Percentiles rank a stretch among this genome's conserved stretches.
Conservation (phyloP, 106 monocot species). For the Apostasia shenzhenica region DNA sequence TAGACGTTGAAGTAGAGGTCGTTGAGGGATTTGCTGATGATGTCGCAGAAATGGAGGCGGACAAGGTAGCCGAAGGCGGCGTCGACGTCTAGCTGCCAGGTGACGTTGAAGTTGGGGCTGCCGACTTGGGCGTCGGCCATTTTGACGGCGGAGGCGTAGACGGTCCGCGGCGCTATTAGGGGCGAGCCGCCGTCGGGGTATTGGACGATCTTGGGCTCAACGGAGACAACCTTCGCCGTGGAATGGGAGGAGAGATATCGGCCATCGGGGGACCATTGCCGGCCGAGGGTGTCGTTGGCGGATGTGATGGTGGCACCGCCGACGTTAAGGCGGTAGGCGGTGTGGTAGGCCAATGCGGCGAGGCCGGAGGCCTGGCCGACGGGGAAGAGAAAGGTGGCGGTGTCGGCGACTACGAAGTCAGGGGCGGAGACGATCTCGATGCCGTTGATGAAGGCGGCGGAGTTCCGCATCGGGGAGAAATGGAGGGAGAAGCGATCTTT, state of each 20-base stretch:
- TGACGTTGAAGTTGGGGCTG: conserved; percentile 39
- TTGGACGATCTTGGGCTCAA: conserved; percentile 7
- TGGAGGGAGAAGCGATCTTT: conserved; percentile 33
- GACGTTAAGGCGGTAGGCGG: conserved; percentile 59
- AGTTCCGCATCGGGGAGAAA: conserved; percentile 51
- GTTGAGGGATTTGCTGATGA: conserved; percentile 37
- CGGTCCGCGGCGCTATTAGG: conserved; percentile 28
- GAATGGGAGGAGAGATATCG: conserved; percentile 21
- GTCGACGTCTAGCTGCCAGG: conserved; percentile 43
- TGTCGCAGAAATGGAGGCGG: conserved; percentile 41
- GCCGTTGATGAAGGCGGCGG: conserved; percentile 78
- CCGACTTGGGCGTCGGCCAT: conserved; percentile 30
- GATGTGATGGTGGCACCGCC: conserved; percentile 59
- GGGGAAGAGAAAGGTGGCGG: conserved; percentile 31
- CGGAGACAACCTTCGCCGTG: conserved; percentile 20
- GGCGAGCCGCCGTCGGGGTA: conserved; percentile 32
- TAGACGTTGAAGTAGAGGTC: conserved; percentile 54
- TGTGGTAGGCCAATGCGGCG: conserved; percentile 43
- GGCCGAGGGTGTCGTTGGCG: conserved; percentile 56
- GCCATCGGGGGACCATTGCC: conserved; percentile 40
- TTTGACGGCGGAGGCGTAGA: conserved; percentile 32
- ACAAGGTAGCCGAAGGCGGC: conserved; percentile 33
- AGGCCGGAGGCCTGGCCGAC: conserved; percentile 28
- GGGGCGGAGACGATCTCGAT: conserved; percentile 85
- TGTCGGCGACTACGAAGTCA: conserved; percentile 33